phyloP scores from a whole-genome alignment of 148 eudicot genomes.

The Chenopodium formosanum region DNA sequence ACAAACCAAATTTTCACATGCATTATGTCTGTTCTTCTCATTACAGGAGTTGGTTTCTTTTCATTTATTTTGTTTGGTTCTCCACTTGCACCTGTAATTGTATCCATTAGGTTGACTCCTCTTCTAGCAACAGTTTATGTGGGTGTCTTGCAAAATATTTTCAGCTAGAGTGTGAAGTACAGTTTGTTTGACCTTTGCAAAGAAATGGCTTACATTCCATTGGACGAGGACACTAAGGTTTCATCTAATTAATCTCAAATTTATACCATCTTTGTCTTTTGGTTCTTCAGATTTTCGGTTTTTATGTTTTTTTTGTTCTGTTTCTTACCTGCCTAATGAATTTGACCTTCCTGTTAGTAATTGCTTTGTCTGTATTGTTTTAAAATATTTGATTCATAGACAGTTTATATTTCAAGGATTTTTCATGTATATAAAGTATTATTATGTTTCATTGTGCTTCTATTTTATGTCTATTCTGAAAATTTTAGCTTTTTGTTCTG shows the following conservation, averaged over 20 bases:
- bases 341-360: no score
- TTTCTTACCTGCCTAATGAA: no score
- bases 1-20: no score
- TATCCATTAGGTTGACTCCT: conserved; percentile 77
- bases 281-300: no score
- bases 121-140: conserved; percentile 94
- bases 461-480: no score
- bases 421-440: no score
- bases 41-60: conserved; percentile 92
- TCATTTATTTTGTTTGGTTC: conserved; percentile 79
- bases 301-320: no score
- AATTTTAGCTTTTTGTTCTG: no score
- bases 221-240: conserved; percentile 99
- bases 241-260: conserved; percentile 9
- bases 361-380: no score
- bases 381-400: no score
- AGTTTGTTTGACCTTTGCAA: conserved; percentile 99
- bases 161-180: conserved; percentile 98
- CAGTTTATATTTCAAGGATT: no score
- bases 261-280: background rate
- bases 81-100: conserved; percentile 66
- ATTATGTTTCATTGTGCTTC: no score
- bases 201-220: conserved; percentile 98
- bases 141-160: conserved; percentile 96
- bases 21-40: conserved; percentile 48